Conservation (phyloP, 1,139 yeast genomes). For the Protomyces inouyei region DNA sequence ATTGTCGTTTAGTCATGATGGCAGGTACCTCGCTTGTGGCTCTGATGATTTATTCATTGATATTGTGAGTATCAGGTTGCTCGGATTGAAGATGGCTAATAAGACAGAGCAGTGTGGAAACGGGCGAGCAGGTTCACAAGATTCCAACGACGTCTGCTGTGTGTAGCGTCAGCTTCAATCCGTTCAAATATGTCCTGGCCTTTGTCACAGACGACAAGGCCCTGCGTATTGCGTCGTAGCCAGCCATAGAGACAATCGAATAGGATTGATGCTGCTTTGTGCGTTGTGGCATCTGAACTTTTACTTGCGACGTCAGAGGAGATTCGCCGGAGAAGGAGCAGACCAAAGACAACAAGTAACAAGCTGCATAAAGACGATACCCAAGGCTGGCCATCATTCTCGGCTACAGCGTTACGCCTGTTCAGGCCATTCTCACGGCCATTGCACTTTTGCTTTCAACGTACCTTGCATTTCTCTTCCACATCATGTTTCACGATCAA, state of each 20-base stretch:
- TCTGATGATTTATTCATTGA: conserved; percentile 38
- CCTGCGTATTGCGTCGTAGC: background rate
- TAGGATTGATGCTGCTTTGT: too few relatives aligned
- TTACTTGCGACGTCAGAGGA: too few relatives aligned
- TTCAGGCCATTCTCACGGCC: background rate
- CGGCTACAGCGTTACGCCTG: background rate
- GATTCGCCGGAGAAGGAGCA: too few relatives aligned
- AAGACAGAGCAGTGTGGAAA: conserved; percentile 33
- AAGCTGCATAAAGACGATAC: too few relatives aligned
- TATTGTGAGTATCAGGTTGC: conserved; percentile 33
- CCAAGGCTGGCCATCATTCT: background rate
- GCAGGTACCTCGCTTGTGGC: conserved; percentile 39
- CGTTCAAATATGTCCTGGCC: conserved; percentile 37
- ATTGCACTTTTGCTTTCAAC: background rate
- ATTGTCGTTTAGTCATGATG: conserved; percentile 40
- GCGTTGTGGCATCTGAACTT: too few relatives aligned
- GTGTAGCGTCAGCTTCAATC: conserved; percentile 38
- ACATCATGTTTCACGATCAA: background rate
- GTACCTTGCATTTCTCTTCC: background rate
- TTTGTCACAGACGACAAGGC: conserved; percentile 32
- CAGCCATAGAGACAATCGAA: too few relatives aligned
- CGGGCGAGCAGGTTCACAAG: conserved; percentile 36
- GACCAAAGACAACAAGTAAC: too few relatives aligned
- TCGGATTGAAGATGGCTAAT: background rate
- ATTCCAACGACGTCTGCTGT: conserved; percentile 32